A percentile compares a stretch with the other conserved stretches of the same genome.
These are phyloP conservation scores for Hyaloraphidium curvatum DNA, from an alignment of 192 early-diverging fungal genomes.

Conservation along the genomic window DNA sequence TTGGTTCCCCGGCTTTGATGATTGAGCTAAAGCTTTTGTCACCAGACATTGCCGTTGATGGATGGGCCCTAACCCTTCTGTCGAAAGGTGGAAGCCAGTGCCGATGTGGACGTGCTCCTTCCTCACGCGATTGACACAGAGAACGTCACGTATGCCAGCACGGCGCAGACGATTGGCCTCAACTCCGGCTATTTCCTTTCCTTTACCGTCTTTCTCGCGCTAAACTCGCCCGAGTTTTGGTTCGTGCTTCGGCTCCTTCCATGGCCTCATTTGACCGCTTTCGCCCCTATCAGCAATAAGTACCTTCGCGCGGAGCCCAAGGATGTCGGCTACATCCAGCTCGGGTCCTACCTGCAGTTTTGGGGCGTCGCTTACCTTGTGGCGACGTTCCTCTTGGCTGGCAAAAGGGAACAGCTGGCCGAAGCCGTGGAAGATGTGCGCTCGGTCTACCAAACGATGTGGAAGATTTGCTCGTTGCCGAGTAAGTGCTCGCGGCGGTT, in stretches of 20 bases:
- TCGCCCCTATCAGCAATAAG: conserved; percentile 44
- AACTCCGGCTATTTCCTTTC: conserved; percentile 71
- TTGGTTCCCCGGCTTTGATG: conserved; percentile 26
- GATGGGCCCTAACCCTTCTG: conserved; percentile 87
- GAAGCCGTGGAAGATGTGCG: conserved; percentile 34
- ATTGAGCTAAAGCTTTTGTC: not conserved
- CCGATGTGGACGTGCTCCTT: not conserved
- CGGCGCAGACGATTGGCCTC: conserved; percentile 90
- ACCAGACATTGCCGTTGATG: conserved; percentile 5
- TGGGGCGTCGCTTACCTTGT: conserved; percentile 82
- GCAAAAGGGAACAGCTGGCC: conserved; percentile 50
- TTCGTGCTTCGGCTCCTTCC: not conserved
- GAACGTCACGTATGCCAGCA: conserved; percentile 76
- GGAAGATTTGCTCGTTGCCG: conserved; percentile 63
- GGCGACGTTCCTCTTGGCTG: conserved; percentile 63
- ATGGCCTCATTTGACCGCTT: not conserved
- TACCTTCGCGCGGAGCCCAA: conserved; percentile 49
- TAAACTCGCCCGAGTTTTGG: conserved; percentile 80
- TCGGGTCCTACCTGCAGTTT: conserved; percentile 77
- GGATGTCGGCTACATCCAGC: conserved; percentile 49
- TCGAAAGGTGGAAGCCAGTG: conserved; percentile 31
- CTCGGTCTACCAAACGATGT: conserved; percentile 67
- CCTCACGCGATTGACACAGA: conserved; percentile 17
- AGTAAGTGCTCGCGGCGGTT: conserved; percentile 22
- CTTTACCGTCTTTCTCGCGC: conserved; percentile 91